Conservation (phyloP, 1,284 basidiomycete species). For the Pisolithus thermaeus region DNA sequence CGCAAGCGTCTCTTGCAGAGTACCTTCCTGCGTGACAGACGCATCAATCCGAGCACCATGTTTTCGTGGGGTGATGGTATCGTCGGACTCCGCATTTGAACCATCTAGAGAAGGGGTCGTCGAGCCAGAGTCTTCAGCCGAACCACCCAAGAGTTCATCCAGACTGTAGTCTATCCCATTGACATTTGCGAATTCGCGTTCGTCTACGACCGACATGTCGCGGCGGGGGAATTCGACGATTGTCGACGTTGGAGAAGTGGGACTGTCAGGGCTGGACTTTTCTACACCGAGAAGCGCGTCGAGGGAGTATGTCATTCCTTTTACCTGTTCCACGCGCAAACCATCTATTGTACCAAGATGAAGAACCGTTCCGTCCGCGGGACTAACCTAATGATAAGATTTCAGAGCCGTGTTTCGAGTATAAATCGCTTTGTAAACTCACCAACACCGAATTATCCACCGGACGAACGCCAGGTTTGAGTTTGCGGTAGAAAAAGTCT, state of each 20-base stretch:
- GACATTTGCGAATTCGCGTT: conserved; percentile 90
- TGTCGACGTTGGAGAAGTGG: conserved; percentile 37
- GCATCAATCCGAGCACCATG: conserved; percentile 60
- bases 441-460: conserved; percentile 78
- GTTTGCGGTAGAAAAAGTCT: conserved; percentile 91
- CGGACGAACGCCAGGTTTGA: conserved; percentile 79
- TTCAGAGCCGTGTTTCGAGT: not conserved
- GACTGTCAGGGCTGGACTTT: conserved; percentile 29
- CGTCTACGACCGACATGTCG: conserved; percentile 60
- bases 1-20: conserved; percentile 49
- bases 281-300: conserved; percentile 86
- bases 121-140: conserved; percentile 19
- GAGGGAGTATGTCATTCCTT: conserved; percentile 94
- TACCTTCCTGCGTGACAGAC: conserved; percentile 53
- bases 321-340: conserved; percentile 91
- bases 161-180: conserved; percentile 97
- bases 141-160: conserved; percentile 67
- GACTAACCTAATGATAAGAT: conserved; percentile 59
- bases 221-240: conserved; percentile 39
- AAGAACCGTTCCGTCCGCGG: conserved; percentile 89
- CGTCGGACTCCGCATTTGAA: conserved; percentile 24
- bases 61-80: conserved; percentile 40
- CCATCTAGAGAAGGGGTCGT: conserved; percentile 15
- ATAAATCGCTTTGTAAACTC: conserved; percentile 20
- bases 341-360: conserved; percentile 88